phyloP scores from a whole-genome alignment of 345 rosid species.

The Eucalyptus guilfoylei region DNA sequence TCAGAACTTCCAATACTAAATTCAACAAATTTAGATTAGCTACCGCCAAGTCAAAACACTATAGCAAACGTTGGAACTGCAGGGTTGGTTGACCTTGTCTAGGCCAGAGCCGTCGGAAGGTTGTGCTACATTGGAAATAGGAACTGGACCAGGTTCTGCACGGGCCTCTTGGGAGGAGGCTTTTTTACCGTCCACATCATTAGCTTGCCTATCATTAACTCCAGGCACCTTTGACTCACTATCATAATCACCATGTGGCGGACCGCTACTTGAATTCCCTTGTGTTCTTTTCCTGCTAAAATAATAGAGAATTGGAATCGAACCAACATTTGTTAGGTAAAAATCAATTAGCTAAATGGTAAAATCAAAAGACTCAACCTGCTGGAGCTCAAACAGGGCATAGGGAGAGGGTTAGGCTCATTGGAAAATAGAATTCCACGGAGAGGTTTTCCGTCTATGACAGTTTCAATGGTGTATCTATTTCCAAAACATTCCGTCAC shows the following conservation, averaged over 20 bases:
- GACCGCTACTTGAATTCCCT: constrained; percentile 10
- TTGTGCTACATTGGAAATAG: constrained; percentile 6
- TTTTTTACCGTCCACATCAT: constrained; percentile 7
- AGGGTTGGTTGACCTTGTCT: constrained; percentile 12
- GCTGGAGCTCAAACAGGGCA: constrained; percentile 13
- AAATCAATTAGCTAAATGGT: neutral
- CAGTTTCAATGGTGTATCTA: constrained; percentile 75
- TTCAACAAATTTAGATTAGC: neutral
- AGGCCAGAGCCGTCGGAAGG: constrained; percentile 1
- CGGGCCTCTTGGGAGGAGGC: neutral
- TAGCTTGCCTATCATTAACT: constrained; percentile 12
- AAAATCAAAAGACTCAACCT: constrained; percentile 14
- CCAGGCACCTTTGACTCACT: constrained; percentile 13
- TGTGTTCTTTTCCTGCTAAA: constrained; percentile 30
- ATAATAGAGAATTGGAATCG: neutral
- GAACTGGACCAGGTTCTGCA: constrained; percentile 8
- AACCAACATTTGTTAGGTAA: neutral
- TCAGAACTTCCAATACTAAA: neutral
- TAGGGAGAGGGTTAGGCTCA: constrained; percentile 25
- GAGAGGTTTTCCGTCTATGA: constrained; percentile 72
- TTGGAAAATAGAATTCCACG: constrained; percentile 71
- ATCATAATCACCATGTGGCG: constrained; percentile 33
- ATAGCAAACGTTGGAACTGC: neutral
- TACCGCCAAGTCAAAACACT: neutral
- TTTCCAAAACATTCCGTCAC: constrained; percentile 57